These are phyloP conservation scores for Solanum habrochaites DNA, from an alignment of 257 asterid genomes.

Conservation along the genomic window DNA sequence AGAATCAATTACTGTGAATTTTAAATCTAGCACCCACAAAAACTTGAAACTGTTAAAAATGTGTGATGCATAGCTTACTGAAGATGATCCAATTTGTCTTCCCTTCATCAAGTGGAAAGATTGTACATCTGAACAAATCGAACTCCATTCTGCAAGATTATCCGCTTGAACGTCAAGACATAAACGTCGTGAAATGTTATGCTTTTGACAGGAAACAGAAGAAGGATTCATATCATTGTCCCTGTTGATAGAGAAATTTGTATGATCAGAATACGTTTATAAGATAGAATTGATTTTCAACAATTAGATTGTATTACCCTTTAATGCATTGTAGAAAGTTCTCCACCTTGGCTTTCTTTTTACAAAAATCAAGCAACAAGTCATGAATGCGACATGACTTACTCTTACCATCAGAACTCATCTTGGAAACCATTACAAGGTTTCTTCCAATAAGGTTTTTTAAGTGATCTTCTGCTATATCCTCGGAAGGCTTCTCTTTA, in stretches of 20 bases:
- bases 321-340: background rate
- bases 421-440: background rate
- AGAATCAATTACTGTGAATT: background rate
- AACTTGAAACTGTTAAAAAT: background rate
- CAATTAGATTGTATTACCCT: background rate
- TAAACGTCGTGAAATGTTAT: background rate
- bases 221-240: background rate
- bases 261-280: background rate
- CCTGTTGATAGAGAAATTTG: background rate
- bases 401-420: background rate
- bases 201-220: background rate
- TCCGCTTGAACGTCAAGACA: background rate
- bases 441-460: background rate
- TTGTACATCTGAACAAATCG: background rate
- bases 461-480: background rate
- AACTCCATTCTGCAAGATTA: background rate
- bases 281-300: background rate
- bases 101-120: background rate
- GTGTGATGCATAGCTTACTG: background rate
- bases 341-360: background rate
- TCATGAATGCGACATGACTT: constrained; percentile 8
- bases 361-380: background rate
- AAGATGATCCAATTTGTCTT: background rate
- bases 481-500: background rate
- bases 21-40: background rate